Base-by-base conservation (phyloP, 257 asterid genomes). In the Galeopsis tetrahit region DNA sequence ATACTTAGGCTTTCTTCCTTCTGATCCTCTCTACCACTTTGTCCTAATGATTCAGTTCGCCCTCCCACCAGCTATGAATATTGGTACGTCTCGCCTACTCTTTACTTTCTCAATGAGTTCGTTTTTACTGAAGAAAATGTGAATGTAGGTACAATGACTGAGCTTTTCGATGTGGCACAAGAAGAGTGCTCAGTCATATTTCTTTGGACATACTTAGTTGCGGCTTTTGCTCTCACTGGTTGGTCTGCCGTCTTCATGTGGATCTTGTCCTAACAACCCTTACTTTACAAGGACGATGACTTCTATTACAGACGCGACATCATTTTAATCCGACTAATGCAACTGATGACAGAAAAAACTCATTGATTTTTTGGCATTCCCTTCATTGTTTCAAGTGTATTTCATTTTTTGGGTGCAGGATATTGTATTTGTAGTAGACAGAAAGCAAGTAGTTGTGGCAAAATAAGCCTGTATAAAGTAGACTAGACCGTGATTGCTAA, bases 181-280 rank as follows among this genome's bases (percentile, higher is more conserved):
- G 97, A 88, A 55, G 99, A 95, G 74, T 90, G 97, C 72, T 86
- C 99, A 2, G 84, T 95, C 64, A 78, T 95, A 32, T 77, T 92
- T 75, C 79, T 95, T 5, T 95, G 99, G 99, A 90, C 96, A 6
- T 95, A 95, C 78, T 38, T 92, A 38, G 85, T 80, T 56, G 96
- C 98, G 31, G 93, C 91, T 5, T 32, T 90, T 51, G 85, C 96
- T 28, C 88, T 95, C 68, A 90, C 99, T 5, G 80, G 79, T 0
- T 95, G 99, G 99, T 95, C 98, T 10, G 84, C 92, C 13, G 70
- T 95, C 17, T 95, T 85, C 93, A 87, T 95, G 98, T 95, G 97
- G 97, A 81, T 92, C 76, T 70, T 94, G 73, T 75, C 88, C 34
- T 85, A 75, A 35, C n/a, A 35, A 6, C 11, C 34, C 1, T 53